A percentile compares a stretch with the other conserved stretches of the same genome.
Evolutionary conservation across 805 yeast genomes (phyloP).

Genomic region (Ogataea glucozyma): DNA sequence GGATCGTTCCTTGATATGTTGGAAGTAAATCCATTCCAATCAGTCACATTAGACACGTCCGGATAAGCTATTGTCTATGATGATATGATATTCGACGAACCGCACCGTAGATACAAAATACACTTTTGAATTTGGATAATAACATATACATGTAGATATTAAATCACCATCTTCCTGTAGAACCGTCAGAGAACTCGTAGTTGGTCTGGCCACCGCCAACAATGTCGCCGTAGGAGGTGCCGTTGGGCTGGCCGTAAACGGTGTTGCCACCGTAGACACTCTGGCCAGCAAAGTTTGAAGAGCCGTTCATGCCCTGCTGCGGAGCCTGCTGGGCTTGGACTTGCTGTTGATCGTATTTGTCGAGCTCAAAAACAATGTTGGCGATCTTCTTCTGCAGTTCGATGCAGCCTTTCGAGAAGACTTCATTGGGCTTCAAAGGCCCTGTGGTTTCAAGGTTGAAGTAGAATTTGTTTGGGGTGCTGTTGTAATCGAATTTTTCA

Average conservation of each 20-base stretch:
- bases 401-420: slow-evolving; percentile 78
- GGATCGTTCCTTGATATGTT: too few relatives aligned
- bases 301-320: slow-evolving; percentile 27
- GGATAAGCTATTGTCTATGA: too few relatives aligned
- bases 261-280: slow-evolving; percentile 35
- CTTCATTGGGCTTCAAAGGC: slow-evolving; percentile 83
- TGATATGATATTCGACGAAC: background rate
- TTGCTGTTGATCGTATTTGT: slow-evolving; percentile 40
- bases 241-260: slow-evolving; percentile 24
- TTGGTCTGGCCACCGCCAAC: slow-evolving; percentile 28
- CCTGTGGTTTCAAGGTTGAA: slow-evolving; percentile 94
- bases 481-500: slow-evolving; percentile 81
- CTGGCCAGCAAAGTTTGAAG: slow-evolving; percentile 20
- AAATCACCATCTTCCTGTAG: slow-evolving; percentile 36
- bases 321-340: slow-evolving; percentile 41
- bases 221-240: slow-evolving; percentile 19
- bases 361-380: slow-evolving; percentile 72
- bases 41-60: too few relatives aligned
- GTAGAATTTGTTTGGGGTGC: slow-evolving; percentile 80
- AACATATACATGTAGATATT: slow-evolving; percentile 4
- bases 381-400: slow-evolving; percentile 91
- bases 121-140: background rate
- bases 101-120: background rate
- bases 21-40: too few relatives aligned
- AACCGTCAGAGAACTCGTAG: slow-evolving; percentile 29